These are phyloP conservation scores for Exophiala sp. DNA, from an alignment of 2,329 filamentous ascomycete species.

Conservation along the genomic window DNA sequence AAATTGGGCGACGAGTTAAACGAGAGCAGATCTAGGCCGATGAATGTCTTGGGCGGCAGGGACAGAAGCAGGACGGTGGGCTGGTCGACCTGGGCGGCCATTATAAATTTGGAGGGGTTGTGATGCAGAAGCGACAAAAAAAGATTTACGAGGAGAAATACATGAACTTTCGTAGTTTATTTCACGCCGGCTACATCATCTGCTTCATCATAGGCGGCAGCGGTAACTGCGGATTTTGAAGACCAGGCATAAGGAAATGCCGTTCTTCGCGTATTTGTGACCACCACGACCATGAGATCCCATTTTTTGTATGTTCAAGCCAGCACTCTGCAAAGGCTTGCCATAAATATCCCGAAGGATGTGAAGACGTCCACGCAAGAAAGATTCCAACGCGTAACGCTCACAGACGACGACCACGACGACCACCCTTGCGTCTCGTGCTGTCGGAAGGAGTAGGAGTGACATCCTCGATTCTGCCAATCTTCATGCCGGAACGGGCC, in stretches of 20 bases:
- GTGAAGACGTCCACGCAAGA: neutral
- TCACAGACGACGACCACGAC: conserved; percentile 99
- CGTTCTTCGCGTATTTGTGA: conserved; percentile 52
- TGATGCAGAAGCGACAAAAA: neutral
- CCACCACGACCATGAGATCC: conserved; percentile 1
- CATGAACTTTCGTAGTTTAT: conserved; percentile 4
- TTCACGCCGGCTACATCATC: conserved; percentile 7
- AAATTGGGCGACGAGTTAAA: conserved; percentile 62
- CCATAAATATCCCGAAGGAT: conserved; percentile 42
- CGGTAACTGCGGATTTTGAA: conserved; percentile 33
- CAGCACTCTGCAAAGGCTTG: neutral
- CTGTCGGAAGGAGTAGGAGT: conserved; percentile 99
- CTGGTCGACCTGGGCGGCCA: no score
- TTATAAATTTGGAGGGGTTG: no score
- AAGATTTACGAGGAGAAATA: conserved; percentile 2
- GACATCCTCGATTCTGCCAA: conserved; percentile 98
- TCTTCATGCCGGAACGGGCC: conserved; percentile 99
- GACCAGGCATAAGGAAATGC: conserved; percentile 48
- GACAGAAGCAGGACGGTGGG: conserved; percentile 42
- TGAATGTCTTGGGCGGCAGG: conserved; percentile 47
- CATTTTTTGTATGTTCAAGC: neutral
- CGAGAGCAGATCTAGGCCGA: conserved; percentile 55
- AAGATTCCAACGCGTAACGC: conserved; percentile 32
- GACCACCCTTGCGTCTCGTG: conserved; percentile 99
- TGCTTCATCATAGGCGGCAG: conserved; percentile 1